Percentiles rank a stretch among this genome's conserved stretches.
phyloP scores from a whole-genome alignment of 257 asterid genomes.

The Primulina tabacum region DNA sequence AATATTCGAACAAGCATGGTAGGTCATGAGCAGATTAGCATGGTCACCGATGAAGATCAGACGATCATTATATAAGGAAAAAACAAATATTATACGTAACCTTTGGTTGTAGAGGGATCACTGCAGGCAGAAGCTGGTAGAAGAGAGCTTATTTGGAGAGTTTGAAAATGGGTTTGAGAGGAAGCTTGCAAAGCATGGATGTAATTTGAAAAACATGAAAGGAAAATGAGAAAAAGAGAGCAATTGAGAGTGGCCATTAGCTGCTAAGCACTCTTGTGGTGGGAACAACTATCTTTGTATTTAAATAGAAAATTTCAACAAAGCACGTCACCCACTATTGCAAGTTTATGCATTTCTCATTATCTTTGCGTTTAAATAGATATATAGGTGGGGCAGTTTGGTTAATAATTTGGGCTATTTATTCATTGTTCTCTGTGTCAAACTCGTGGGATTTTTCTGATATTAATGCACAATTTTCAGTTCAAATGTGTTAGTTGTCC shows the following conservation, averaged over 20 bases:
- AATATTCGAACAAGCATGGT: too few species aligned
- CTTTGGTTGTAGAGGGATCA: constrained; percentile 26
- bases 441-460: too few species aligned
- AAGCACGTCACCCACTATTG: constrained; percentile 25
- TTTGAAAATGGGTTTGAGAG: constrained; percentile 25
- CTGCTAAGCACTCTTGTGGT: constrained; percentile 3
- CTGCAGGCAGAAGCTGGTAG: constrained; percentile 45
- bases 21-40: too few species aligned
- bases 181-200: constrained; percentile 26
- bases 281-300: background rate
- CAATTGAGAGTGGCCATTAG: constrained; percentile 22
- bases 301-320: background rate
- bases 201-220: constrained; percentile 18
- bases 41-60: too few species aligned
- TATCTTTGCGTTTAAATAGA: background rate
- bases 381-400: background rate
- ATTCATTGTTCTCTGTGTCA: too few species aligned
- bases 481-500: too few species aligned
- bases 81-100: constrained; percentile 15
- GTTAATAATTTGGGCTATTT: background rate
- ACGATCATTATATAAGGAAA: too few species aligned
- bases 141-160: constrained; percentile 36
- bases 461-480: too few species aligned
- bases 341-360: background rate
- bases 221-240: constrained; percentile 16